Evolutionary conservation across 1,284 basidiomycete genomes (phyloP).

Genomic region (Albatrellus sp.): DNA sequence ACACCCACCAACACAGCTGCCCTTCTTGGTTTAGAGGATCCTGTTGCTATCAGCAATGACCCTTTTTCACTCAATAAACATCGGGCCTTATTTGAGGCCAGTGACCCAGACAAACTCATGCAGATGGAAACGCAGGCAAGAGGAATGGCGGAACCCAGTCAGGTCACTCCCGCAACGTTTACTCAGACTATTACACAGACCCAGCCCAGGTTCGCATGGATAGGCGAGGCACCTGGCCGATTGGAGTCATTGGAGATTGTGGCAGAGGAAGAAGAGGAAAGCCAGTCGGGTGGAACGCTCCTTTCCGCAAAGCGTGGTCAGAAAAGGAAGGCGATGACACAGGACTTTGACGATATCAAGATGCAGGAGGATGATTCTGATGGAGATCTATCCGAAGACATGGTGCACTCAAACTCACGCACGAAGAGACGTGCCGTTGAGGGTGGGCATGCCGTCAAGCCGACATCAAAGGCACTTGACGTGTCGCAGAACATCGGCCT

Average conservation of each 20-base stretch:
- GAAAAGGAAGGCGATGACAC: conserved; percentile 29
- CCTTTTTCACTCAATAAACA: conserved; percentile 51
- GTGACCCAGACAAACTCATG: conserved; percentile 32
- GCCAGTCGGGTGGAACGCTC: conserved; percentile 11
- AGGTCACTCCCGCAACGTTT: conserved; percentile 11
- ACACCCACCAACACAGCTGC: conserved; percentile 1
- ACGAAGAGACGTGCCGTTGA: conserved; percentile 29
- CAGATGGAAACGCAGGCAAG: conserved; percentile 5
- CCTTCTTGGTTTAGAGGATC: conserved; percentile 12
- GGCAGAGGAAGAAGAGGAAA: conserved; percentile 40
- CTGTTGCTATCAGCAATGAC: conserved; percentile 25
- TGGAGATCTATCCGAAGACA: not conserved
- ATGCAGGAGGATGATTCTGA: conserved; percentile 2
- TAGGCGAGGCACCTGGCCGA: not conserved
- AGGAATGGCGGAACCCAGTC: no score
- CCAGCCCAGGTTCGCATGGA: not conserved
- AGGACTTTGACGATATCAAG: conserved; percentile 17
- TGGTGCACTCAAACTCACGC: not conserved
- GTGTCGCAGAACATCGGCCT: no score
- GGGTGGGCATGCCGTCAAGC: conserved; percentile 19
- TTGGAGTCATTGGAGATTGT: conserved; percentile 22
- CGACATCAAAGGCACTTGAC: conserved; percentile 7
- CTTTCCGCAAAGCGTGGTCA: conserved; percentile 17
- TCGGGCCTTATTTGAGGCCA: conserved; percentile 58
- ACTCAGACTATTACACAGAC: conserved; percentile 20